Evolutionary conservation across 495 filamentous ascomycete species (phyloP).

Genomic region (Neurospora sp.): DNA sequence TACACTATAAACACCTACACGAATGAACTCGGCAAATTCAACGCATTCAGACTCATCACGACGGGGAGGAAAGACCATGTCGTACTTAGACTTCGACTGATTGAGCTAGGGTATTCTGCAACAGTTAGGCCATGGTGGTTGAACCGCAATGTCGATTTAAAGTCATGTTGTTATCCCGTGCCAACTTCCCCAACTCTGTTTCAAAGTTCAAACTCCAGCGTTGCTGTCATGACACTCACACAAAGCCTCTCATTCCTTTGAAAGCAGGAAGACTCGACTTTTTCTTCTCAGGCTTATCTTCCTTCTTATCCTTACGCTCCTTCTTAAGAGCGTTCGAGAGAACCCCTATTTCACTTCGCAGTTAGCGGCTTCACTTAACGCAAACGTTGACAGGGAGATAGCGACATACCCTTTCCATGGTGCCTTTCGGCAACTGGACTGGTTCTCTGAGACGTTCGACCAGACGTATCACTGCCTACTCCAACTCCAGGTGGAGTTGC

Average conservation of each 20-base stretch:
- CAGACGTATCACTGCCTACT: not conserved
- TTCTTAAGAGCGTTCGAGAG: conserved; percentile 47
- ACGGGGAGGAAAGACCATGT: not conserved
- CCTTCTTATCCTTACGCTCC: conserved; percentile 42
- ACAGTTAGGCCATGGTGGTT: not conserved
- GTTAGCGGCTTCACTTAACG: conserved; percentile 19
- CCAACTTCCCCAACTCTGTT: not conserved
- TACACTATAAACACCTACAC: not conserved
- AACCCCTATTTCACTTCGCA: conserved; percentile 28
- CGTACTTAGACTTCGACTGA: not conserved
- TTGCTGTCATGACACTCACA: conserved; percentile 10
- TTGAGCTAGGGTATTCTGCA: not conserved
- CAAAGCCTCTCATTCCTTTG: conserved; percentile 43
- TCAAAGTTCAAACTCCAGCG: not conserved
- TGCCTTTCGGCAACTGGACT: conserved; percentile 36
- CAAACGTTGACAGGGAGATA: conserved; percentile 8
- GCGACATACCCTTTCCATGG: conserved; percentile 35
- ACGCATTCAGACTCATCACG: not conserved
- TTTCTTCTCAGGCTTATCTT: conserved; percentile 40
- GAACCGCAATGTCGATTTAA: not conserved
- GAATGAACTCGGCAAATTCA: not conserved
- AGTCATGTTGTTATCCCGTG: not conserved
- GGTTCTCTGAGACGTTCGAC: conserved; percentile 11
- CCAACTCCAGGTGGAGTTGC: conserved; percentile 20
- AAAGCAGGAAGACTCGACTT: conserved; percentile 33